Evolutionary conservation across 1,284 basidiomycete genomes (phyloP), one percentile per base, ranked within the genome.

Genomic region (Ustilago lituana): DNA sequence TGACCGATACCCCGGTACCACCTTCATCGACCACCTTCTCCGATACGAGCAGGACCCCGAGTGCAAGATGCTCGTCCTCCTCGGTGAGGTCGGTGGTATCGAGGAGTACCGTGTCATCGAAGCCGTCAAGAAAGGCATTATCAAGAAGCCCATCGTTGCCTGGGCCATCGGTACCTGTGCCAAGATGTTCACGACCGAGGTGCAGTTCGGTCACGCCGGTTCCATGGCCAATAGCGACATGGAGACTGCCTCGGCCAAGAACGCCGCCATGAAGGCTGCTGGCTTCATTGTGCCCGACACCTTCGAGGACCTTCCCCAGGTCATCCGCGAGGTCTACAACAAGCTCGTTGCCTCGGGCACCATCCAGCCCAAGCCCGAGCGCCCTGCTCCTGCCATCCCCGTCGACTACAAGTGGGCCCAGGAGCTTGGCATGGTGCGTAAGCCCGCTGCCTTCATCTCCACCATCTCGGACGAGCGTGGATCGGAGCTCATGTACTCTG

Each of bases 361-460:
- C 40, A 89, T 98, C 83, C 84, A 85, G 44, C 90, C 89, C 73
- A 86, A 89, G 85, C 76, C 85, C 47, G 95, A 98, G 86, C 86
- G 89, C 58, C 91, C 94, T 36, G 93, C 94, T 27, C 95, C 95
- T 20, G 89, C 92, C 71, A 98, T 98, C 83, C 95, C 95, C 24
- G 95, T 98, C 92, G 95, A 98, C 86, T 98, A 98, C 90, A 96
- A 98, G 87, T 98, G 95, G 95, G 95, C 95, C 39, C 84, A 86
- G 86, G 95, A 98, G 86, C 90, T 98, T 59, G 95, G 95, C 60
- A 90, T 98, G 83, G 94, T 98, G 84, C 91, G 95, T 82, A 98
- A 98, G 86, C 95, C 95, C 36, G 94, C 95, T 39, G 94, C 95
- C 12, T 98, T 98, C 87, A 98, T 98, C 86, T 97, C 94, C 50